Evolutionary conservation across 1,284 basidiomycete species (phyloP).

Genomic region (Fomitopsis schrenkii): DNA sequence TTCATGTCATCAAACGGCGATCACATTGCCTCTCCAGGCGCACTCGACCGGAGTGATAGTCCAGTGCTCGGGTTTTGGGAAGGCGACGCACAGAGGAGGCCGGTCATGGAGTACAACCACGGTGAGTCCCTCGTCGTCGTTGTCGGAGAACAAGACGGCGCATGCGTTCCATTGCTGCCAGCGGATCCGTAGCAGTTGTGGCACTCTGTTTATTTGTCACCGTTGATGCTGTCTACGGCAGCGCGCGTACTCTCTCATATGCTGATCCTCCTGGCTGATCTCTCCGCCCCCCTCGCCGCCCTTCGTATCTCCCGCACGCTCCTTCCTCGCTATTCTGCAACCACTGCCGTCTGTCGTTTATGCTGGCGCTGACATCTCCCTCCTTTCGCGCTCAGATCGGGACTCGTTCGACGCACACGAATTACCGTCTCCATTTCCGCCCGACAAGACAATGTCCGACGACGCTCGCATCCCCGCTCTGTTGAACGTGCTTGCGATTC

Average conservation of each 20-base stretch:
- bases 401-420: constrained; percentile 27
- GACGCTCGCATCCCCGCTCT: constrained; percentile 25
- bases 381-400: constrained; percentile 15
- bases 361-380: constrained; percentile 16
- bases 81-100: background rate
- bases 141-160: background rate
- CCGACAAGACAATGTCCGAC: constrained; percentile 23
- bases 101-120: background rate
- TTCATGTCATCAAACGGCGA: constrained; percentile 1
- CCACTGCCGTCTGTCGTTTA: constrained; percentile 14
- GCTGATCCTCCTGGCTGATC: constrained; percentile 9
- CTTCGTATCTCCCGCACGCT: background rate
- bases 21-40: background rate
- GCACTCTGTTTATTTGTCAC: constrained; percentile 7
- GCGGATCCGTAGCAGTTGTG: background rate
- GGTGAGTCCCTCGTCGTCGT: constrained; percentile 2
- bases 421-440: constrained; percentile 25
- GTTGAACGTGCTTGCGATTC: constrained; percentile 14
- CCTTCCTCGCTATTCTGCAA: constrained; percentile 7
- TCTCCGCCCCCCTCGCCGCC: constrained; percentile 1
- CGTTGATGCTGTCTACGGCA: constrained; percentile 3
- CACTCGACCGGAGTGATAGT: constrained; percentile 6
- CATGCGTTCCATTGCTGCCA: background rate
- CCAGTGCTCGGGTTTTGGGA: constrained; percentile 9
- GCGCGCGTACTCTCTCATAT: background rate